A percentile compares a stretch with the other conserved stretches of the same genome.
Evolutionary conservation across 495 filamentous ascomycete genomes (phyloP).

Genomic region (Podospora bellae-mahoneyi): DNA sequence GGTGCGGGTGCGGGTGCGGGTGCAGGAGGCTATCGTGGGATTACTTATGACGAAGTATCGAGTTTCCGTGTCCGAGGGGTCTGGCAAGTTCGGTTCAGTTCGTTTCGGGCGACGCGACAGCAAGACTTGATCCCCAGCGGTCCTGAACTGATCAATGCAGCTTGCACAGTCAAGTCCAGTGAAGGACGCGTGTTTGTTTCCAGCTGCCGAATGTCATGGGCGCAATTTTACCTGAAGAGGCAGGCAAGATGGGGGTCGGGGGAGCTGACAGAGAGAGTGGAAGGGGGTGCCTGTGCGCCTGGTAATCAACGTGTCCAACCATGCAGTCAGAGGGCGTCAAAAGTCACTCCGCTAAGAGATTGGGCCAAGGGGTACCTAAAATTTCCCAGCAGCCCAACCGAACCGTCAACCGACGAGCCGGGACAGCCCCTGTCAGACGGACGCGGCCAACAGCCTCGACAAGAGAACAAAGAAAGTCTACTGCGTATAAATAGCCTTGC

Average conservation of each 20-base stretch:
- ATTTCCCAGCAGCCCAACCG: neutral
- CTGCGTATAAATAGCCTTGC: too few species aligned
- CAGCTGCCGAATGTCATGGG: slow-evolving; percentile 18
- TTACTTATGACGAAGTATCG: neutral
- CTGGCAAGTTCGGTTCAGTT: neutral
- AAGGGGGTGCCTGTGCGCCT: slow-evolving; percentile 2
- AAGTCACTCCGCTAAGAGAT: slow-evolving; percentile 2
- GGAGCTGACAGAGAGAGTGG: slow-evolving; percentile 14
- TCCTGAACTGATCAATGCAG: neutral
- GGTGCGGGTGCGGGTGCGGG: neutral
- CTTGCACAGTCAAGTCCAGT: neutral
- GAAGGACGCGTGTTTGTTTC: slow-evolving; percentile 11
- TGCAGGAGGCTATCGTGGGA: neutral
- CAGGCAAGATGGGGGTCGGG: slow-evolving; percentile 3
- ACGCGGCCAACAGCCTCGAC: neutral
- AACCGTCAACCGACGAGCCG: neutral
- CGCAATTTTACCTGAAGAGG: slow-evolving; percentile 18
- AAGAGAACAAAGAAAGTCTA: neutral
- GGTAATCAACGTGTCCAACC: slow-evolving; percentile 16
- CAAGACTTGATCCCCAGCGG: neutral
- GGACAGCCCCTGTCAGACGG: neutral
- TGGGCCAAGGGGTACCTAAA: slow-evolving; percentile 1
- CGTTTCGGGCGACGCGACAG: neutral
- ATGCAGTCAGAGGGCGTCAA: neutral
- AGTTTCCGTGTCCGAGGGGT: neutral